Evolutionary conservation across 2,329 filamentous ascomycete species (phyloP), one percentile per base, ranked within the genome.

Genomic region (Phoma sp.): DNA sequence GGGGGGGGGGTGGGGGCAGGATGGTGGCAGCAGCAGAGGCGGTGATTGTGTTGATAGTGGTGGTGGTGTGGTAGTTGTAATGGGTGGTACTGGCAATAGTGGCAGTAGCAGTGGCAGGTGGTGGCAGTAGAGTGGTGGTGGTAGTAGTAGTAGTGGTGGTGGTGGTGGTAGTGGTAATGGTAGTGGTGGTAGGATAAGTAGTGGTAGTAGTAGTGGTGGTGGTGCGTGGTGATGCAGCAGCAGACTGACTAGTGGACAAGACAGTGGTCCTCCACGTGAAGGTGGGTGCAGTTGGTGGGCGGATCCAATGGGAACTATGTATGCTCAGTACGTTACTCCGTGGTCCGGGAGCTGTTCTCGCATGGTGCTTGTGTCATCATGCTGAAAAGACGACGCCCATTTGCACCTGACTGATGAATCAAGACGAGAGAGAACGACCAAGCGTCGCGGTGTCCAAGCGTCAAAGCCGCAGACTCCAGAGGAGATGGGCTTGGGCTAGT

Each of bases 341-440:
- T 62, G 57, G 62, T 68, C 65, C 57, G 63, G 50, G 59, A 62
- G 59, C 62, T 60, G 57, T 58, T 58, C 59, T 68, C 55, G 59
- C 62, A 60, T 60, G 64, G 64, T 58, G 56, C 65, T 68, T 70
- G 70, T 69, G 69, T 72, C 71, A 73, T 72, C 64, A 68, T 69
- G 58, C 64, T 69, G 52, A 61, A 69, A 56, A 60, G 45, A 44
- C 61, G 66, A 67, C 63, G 67, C 60, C 63, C 63, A 71, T 64
- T 63, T 62, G 52, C 64, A 68, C 61, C 62, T 65, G 66, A 67
- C 43, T 69, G 65, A 70, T 69, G 65, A 70, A 71, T 67, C 63
- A 67, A 54, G 67, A 68, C 63, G 56, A 72, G 44, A 62, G 65
- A 62, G 65, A 64, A 64, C 58, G 62, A 64, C 70, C 68, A 72